These are phyloP conservation scores for Pholiota conissans DNA, from an alignment of 768 basidiomycete species.

Conservation along the genomic window DNA sequence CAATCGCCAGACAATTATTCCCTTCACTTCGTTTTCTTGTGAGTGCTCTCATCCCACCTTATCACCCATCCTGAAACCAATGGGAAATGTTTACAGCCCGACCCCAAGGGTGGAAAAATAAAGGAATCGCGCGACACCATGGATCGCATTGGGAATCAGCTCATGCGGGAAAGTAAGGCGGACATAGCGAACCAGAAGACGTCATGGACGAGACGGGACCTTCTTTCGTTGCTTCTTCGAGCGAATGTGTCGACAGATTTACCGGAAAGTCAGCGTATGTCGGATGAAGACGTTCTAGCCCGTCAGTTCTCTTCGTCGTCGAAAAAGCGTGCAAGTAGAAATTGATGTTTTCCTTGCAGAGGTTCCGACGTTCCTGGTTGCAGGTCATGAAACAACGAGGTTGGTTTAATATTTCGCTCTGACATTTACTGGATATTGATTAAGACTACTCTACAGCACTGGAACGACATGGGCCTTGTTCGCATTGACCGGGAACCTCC, in stretches of 20 bases:
- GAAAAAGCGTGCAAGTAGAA: background rate
- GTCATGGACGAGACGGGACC: constrained; percentile 43
- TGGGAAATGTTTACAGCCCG: constrained; percentile 24
- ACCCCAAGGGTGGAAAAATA: constrained; percentile 26
- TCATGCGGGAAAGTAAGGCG: constrained; percentile 51
- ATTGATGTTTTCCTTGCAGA: constrained; percentile 36
- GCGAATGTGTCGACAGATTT: constrained; percentile 68
- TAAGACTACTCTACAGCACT: constrained; percentile 27
- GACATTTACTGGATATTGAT: background rate
- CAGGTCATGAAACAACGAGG: constrained; percentile 63
- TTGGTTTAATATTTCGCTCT: constrained; percentile 5
- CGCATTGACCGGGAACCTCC: constrained; percentile 46
- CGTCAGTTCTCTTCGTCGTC: constrained; percentile 33
- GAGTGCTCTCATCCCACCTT: constrained; percentile 2
- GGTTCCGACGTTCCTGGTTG: constrained; percentile 60
- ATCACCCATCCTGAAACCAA: background rate
- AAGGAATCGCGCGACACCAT: constrained; percentile 40
- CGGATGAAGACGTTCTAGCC: constrained; percentile 61
- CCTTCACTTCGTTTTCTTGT: constrained; percentile 41
- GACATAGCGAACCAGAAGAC: constrained; percentile 22
- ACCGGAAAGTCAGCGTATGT: constrained; percentile 51
- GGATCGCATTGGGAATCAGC: constrained; percentile 46
- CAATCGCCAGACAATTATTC: constrained; percentile 32
- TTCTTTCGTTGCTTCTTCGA: constrained; percentile 58
- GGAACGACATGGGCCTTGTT: constrained; percentile 61